Evolutionary conservation across 345 rosid genomes (phyloP).

Genomic region (Euclidium syriacum): DNA sequence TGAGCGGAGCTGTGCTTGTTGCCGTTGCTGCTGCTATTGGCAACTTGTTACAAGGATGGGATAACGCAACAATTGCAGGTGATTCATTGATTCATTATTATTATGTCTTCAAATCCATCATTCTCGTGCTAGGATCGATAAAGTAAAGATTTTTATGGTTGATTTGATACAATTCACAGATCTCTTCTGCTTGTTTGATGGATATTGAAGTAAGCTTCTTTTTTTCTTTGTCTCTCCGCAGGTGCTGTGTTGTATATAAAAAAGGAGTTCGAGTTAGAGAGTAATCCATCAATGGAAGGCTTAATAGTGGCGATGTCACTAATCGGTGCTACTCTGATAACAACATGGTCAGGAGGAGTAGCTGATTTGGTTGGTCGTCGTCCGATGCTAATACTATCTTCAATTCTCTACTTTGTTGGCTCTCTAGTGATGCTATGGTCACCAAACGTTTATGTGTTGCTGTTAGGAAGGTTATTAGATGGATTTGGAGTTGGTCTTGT

Average conservation of each 20-base stretch:
- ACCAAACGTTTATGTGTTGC: constrained; percentile 77
- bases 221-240: constrained; percentile 30
- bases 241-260: constrained; percentile 93
- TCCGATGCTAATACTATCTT: constrained; percentile 75
- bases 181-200: constrained; percentile 16
- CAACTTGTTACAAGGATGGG: constrained; percentile 99
- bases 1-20: constrained; percentile 86
- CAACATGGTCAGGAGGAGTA: constrained; percentile 80
- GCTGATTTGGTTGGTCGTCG: constrained; percentile 89
- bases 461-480: constrained; percentile 83
- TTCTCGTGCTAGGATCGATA: not conserved
- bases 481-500: constrained; percentile 94
- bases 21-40: constrained; percentile 92
- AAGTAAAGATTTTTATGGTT: not conserved
- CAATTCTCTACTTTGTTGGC: constrained; percentile 64
- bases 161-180: not conserved
- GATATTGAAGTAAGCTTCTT: not conserved
- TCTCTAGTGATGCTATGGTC: constrained; percentile 92
- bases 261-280: constrained; percentile 70
- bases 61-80: constrained; percentile 98
- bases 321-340: constrained; percentile 83
- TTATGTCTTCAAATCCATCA: not conserved
- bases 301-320: constrained; percentile 90
- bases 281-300: constrained; percentile 74
- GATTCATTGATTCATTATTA: constrained; percentile 11